Evolutionary conservation across 2,329 filamentous ascomycete genomes (phyloP).

Genomic region (Penicillium digitatum): DNA sequence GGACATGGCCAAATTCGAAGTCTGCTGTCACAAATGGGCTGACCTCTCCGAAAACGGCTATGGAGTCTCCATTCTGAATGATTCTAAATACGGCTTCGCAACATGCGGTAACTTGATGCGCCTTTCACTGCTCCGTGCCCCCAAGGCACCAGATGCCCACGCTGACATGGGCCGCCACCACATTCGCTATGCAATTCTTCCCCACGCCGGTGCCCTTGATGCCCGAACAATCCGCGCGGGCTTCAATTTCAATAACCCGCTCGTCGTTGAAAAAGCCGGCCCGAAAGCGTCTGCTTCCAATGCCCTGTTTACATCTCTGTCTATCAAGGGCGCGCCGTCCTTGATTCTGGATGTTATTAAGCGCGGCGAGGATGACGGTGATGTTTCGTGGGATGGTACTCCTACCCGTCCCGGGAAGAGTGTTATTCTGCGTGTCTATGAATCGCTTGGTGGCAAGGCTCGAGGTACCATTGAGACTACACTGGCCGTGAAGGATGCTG

Average conservation of each 20-base stretch:
- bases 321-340: conserved; percentile 61
- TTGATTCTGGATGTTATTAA: conserved; percentile 87
- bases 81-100: conserved; percentile 94
- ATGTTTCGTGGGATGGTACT: conserved; percentile 57
- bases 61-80: conserved; percentile 88
- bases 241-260: conserved; percentile 84
- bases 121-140: conserved; percentile 75
- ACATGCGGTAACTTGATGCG: conserved; percentile 87
- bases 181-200: conserved; percentile 87
- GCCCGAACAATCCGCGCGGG: conserved; percentile 74
- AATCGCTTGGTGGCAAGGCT: conserved; percentile 77
- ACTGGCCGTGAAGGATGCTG: conserved; percentile 69
- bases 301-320: conserved; percentile 54
- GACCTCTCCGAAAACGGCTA: conserved; percentile 85
- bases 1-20: conserved; percentile 98
- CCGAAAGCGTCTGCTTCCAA: conserved; percentile 6
- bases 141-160: conserved; percentile 88
- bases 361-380: conserved; percentile 82
- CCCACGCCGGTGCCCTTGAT: conserved; percentile 70
- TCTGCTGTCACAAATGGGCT: conserved; percentile 92
- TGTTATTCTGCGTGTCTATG: conserved; percentile 80
- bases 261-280: conserved; percentile 52
- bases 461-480: conserved; percentile 65
- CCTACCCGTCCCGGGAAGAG: conserved; percentile 67
- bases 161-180: conserved; percentile 89